A percentile compares a stretch with the other conserved stretches of the same genome.
phyloP scores from a whole-genome alignment of 768 basidiomycete genomes.

The Lentinula boryana region DNA sequence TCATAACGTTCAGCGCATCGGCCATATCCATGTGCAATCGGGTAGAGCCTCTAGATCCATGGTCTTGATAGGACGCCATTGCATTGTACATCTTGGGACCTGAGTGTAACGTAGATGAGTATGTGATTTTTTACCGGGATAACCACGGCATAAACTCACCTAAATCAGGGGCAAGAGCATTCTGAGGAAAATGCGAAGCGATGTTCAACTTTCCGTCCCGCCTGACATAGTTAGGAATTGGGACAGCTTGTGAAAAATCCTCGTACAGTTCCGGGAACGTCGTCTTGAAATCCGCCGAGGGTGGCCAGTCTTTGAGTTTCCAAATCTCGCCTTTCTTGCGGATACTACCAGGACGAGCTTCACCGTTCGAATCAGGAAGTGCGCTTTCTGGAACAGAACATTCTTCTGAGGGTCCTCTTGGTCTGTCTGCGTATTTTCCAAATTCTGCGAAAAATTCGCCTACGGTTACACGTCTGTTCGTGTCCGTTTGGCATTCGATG shows the following conservation, averaged over 20 bases:
- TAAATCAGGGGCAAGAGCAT: conserved; percentile 74
- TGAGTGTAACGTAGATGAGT: conserved; percentile 18
- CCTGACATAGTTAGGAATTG: conserved; percentile 86
- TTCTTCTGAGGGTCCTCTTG: background rate
- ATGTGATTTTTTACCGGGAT: no score
- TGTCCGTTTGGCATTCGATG: conserved; percentile 77
- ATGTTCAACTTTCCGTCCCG: conserved; percentile 87
- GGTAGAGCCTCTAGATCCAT: conserved; percentile 79
- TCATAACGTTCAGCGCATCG: conserved; percentile 90
- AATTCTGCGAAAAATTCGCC: conserved; percentile 77
- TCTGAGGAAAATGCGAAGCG: conserved; percentile 81
- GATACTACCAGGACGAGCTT: background rate
- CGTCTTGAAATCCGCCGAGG: conserved; percentile 76
- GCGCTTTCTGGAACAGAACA: background rate
- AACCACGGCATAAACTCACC: conserved; percentile 33
- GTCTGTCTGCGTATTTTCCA: conserved; percentile 56
- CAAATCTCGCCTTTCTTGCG: background rate
- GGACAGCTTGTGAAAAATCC: conserved; percentile 79
- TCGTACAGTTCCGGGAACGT: conserved; percentile 81
- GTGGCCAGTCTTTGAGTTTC: conserved; percentile 82
- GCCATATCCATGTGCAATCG: conserved; percentile 93
- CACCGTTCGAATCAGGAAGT: conserved; percentile 26
- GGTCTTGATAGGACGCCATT: conserved; percentile 59
- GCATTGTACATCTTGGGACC: conserved; percentile 97
- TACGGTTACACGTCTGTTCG: conserved; percentile 57